These are phyloP conservation scores for Schwanniomyces yamadae DNA, from an alignment of 805 yeast genomes.

Conservation along the genomic window DNA sequence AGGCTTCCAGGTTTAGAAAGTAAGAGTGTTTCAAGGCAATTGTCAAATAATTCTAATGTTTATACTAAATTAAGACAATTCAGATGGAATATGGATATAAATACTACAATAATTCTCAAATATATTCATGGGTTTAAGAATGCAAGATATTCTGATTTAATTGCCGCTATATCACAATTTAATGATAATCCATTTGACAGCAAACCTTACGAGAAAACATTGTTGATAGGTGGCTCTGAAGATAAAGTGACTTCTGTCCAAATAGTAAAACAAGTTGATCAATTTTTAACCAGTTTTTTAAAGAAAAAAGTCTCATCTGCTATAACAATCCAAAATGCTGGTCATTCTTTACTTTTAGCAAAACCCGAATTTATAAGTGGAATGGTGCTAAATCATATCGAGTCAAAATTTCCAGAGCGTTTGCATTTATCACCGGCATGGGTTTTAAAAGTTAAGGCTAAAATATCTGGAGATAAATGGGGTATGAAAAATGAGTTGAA, in stretches of 20 bases:
- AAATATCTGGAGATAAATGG: slow-evolving; percentile 71
- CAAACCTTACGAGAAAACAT: slow-evolving; percentile 39
- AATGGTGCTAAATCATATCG: slow-evolving; percentile 55
- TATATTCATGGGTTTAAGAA: slow-evolving; percentile 52
- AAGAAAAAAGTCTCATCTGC: slow-evolving; percentile 29
- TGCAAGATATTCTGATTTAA: slow-evolving; percentile 45
- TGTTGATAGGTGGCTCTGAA: slow-evolving; percentile 57
- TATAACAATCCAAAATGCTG: slow-evolving; percentile 48
- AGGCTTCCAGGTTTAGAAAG: slow-evolving; percentile 63
- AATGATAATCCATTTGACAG: slow-evolving; percentile 32
- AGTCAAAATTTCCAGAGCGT: slow-evolving; percentile 43
- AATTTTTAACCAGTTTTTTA: slow-evolving; percentile 21
- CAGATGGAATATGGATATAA: slow-evolving; percentile 68
- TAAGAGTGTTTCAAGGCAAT: slow-evolving; percentile 56
- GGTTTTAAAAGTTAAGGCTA: slow-evolving; percentile 65
- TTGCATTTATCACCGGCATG: slow-evolving; percentile 64
- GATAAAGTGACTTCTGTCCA: slow-evolving; percentile 56
- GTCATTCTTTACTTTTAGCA: slow-evolving; percentile 64
- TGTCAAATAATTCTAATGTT: slow-evolving; percentile 27
- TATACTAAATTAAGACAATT: slow-evolving; percentile 56
- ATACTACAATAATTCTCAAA: slow-evolving; percentile 51
- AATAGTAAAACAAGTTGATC: slow-evolving; percentile 29
- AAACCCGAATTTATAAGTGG: slow-evolving; percentile 67
- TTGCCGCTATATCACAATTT: slow-evolving; percentile 34
- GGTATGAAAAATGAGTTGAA: slow-evolving; percentile 72